Conservation (phyloP, 2,329 filamentous ascomycete genomes). For the Nigrospora osmanthi region DNA sequence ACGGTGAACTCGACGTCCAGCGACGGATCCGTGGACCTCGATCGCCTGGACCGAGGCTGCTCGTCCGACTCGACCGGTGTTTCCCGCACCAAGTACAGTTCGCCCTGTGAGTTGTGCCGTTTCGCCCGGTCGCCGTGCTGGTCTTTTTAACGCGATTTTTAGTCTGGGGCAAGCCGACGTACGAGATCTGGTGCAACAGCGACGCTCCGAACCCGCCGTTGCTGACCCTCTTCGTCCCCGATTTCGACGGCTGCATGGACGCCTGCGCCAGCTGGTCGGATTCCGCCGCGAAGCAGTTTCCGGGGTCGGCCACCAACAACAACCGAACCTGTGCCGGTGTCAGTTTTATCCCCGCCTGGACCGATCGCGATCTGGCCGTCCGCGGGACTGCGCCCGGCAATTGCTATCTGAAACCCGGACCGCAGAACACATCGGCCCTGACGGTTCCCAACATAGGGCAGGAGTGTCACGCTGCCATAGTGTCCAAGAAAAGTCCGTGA, state of each 20-base stretch:
- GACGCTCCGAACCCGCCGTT: constrained; percentile 29
- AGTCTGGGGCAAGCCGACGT: constrained; percentile 29
- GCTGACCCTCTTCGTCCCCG: constrained; percentile 31
- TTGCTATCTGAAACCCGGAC: constrained; percentile 35
- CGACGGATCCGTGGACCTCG: constrained; percentile 9
- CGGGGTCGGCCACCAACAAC: constrained; percentile 11
- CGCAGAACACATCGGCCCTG: constrained; percentile 21
- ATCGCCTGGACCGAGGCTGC: constrained; percentile 21
- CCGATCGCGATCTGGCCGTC: constrained; percentile 23
- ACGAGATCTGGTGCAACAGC: constrained; percentile 34
- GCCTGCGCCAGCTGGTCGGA: constrained; percentile 33
- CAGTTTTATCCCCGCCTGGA: constrained; percentile 35
- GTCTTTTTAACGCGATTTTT: constrained; percentile 5
- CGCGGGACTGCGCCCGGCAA: constrained; percentile 30
- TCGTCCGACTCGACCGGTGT: constrained; percentile 23
- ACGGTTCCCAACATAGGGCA: constrained; percentile 22
- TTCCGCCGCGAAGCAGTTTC: constrained; percentile 18
- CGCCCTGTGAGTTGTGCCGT: constrained; percentile 24
- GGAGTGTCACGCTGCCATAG: constrained; percentile 24
- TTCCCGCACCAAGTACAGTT: constrained; percentile 28
- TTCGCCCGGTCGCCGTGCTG: background rate
- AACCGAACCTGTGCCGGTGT: constrained; percentile 29
- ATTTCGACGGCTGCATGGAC: constrained; percentile 38
- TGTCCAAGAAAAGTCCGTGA: background rate
- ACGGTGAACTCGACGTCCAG: constrained; percentile 5